Evolutionary conservation across 805 yeast species (phyloP).

Genomic region (Cyberlindnera nakhonratchasimensis): DNA sequence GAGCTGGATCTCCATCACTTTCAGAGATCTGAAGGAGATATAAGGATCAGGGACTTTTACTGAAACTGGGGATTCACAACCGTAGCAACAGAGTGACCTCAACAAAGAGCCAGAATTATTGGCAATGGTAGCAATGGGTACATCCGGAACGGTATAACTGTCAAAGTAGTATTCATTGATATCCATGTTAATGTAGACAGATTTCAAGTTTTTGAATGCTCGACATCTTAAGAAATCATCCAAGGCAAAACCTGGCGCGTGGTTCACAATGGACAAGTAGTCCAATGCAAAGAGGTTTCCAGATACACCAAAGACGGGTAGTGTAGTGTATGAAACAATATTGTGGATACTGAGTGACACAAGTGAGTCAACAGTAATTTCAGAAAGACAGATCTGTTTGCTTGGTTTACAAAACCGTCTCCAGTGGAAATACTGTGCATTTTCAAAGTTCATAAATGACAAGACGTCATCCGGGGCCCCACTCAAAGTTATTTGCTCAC

Average conservation of each 20-base stretch:
- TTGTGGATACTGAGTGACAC: neutral
- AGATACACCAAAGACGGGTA: neutral
- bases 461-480: slow-evolving; percentile 10
- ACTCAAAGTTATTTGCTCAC: slow-evolving; percentile 4
- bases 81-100: slow-evolving; percentile 1
- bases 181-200: slow-evolving; percentile 3
- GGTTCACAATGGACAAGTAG: slow-evolving; percentile 2
- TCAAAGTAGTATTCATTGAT: neutral
- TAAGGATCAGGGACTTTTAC: neutral
- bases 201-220: slow-evolving; percentile 1
- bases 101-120: slow-evolving; percentile 1
- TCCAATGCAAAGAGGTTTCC: neutral
- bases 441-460: neutral
- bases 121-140: slow-evolving; percentile 2
- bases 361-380: neutral
- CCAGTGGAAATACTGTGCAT: slow-evolving; percentile 2
- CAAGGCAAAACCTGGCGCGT: neutral
- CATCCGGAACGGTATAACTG: neutral
- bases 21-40: neutral
- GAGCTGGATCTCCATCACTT: slow-evolving; percentile 3
- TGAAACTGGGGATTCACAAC: slow-evolving; percentile 4
- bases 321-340: slow-evolving; percentile 1
- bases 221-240: neutral
- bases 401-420: slow-evolving; percentile 6
- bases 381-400: neutral